Percentiles rank a stretch among this genome's conserved stretches.
Evolutionary conservation across 2,329 filamentous ascomycete genomes (phyloP).

Genomic region (Apiospora sp.): DNA sequence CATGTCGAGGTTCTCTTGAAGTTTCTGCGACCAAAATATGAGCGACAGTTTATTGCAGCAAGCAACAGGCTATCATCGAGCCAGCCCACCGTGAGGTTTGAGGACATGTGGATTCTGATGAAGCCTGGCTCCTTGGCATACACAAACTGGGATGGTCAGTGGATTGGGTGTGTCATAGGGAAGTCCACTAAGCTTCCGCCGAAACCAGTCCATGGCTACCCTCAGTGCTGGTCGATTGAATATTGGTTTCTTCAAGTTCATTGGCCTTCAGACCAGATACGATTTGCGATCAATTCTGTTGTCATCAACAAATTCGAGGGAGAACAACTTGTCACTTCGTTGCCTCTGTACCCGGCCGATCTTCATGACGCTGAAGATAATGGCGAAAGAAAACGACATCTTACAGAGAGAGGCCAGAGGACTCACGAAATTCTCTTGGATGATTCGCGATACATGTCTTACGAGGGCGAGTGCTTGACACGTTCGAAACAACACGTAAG

Average conservation of each 20-base stretch:
- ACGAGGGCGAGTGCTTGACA: neutral
- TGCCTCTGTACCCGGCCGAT: neutral
- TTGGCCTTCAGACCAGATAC: neutral
- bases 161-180: neutral
- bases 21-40: neutral
- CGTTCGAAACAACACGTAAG: neutral
- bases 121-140: neutral
- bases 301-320: neutral
- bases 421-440: no score
- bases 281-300: neutral
- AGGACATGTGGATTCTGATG: neutral
- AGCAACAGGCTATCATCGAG: neutral
- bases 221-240: neutral
- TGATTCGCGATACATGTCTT: neutral
- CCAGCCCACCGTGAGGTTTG: neutral
- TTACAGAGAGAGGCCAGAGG: neutral
- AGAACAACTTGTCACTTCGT: neutral
- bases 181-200: neutral
- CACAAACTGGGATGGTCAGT: neutral
- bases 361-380: neutral
- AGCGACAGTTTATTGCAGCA: neutral
- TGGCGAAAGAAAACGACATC: neutral
- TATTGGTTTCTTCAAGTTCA: neutral
- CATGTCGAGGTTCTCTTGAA: neutral
- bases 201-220: neutral